Percentiles rank a stretch among this genome's conserved stretches.
Conservation (phyloP, 2,329 filamentous ascomycete genomes). For the Fusarium sp. region DNA sequence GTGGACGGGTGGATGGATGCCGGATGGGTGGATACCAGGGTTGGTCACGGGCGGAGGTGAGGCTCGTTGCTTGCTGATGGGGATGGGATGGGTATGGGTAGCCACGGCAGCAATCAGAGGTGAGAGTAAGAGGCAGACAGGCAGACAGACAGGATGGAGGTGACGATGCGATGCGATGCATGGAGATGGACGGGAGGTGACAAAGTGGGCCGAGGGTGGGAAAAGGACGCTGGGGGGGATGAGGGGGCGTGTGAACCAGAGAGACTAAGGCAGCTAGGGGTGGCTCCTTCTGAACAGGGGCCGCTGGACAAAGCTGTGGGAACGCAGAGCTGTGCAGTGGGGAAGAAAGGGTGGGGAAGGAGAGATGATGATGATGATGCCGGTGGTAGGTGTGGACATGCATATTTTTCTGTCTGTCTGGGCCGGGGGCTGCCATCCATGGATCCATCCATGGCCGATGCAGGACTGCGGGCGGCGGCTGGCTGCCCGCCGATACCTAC, state of each 20-base stretch:
- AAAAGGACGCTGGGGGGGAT: conserved; percentile 22
- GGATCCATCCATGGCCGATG: conserved; percentile 4
- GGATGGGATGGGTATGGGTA: conserved; percentile 30
- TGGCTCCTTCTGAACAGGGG: not conserved
- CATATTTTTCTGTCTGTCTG: conserved; percentile 18
- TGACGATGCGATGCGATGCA: conserved; percentile 33
- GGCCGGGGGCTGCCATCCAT: conserved; percentile 3
- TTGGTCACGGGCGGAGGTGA: conserved; percentile 23
- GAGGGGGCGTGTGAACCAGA: conserved; percentile 24
- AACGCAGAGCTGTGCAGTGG: conserved; percentile 34
- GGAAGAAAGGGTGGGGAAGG: conserved; percentile 22
- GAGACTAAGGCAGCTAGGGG: not conserved
- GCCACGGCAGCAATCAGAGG: conserved; percentile 17
- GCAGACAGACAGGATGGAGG: conserved; percentile 20
- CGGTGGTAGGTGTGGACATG: conserved; percentile 16
- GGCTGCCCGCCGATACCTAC: not conserved
- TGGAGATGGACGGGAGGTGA: conserved; percentile 36
- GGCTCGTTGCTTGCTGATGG: conserved; percentile 29
- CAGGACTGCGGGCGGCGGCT: conserved; percentile 14
- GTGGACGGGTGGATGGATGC: conserved; percentile 26
- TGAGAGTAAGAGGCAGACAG: conserved; percentile 20
- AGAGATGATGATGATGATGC: conserved; percentile 35
- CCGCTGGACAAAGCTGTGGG: conserved; percentile 19
- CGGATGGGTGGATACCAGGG: conserved; percentile 21
- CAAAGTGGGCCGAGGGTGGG: conserved; percentile 37